Base-by-base conservation (phyloP, 768 basidiomycete species). In the Clitopilus hobsonii region DNA sequence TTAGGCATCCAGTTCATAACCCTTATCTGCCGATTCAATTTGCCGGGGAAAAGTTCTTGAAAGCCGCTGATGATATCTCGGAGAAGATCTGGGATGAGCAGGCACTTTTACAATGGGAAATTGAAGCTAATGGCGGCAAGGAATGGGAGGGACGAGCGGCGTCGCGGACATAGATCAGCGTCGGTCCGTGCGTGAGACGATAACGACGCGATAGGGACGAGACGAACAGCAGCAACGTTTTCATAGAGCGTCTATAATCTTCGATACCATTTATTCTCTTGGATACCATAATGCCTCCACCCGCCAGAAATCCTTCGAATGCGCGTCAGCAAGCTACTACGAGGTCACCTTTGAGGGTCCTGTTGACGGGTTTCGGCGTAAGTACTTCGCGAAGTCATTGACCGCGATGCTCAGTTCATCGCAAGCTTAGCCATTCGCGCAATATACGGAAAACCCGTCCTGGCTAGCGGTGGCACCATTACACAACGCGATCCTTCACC, bases 391-490 rank as follows among this genome's bases (percentile, higher is more conserved):
- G 52, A 52, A 26, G 53, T 52, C 47, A 28, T 25, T 51, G 36
- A 20, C 28, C 47, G 56, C 51, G 49, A 58, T 47, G 45, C 56
- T 55, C 58, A 54, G 63, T 52, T 52, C 36, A 51, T 54, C 49
- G 60, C 54, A 58, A 63, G 57, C 50, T 58, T 62, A 85, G 82
- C 83, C 85, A 24, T 85, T 83, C 65, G 67, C 74, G 51, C 77
- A 80, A 18, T 80, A 79, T 60, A 62, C 71, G 51, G 74, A 75
- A 54, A 89, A 89, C 61, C 87, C 88, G 1, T 88, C 87, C 20
- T 89, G 88, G 87, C 73, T 85, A 6, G 86, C 86, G 28, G 85
- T 84, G 10, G 71, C 79, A 57, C 75, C 82, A 8, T 72, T 89
- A 20, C 83, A 87, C 61, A 81, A 88, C 64, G 69, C 73, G 38